Conservation (phyloP, 2,329 filamentous ascomycete species). For the Fusarium mundagurra region DNA sequence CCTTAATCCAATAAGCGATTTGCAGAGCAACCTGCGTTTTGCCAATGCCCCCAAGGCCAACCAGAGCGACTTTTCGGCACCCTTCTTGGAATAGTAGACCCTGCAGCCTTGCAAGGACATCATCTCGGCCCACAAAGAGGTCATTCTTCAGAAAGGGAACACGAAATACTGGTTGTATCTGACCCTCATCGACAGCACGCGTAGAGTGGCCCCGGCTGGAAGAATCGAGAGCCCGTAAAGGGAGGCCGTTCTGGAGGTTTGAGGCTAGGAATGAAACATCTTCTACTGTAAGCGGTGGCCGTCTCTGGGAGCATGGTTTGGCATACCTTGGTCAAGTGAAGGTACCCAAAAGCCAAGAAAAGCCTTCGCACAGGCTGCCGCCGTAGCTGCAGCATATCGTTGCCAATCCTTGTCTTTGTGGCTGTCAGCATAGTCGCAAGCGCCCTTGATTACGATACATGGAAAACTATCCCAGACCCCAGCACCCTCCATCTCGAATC, state of each 20-base stretch:
- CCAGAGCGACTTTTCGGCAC: accelerated
- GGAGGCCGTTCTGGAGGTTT: neutral
- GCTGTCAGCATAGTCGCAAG: neutral
- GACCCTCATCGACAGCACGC: accelerated
- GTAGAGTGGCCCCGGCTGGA: accelerated
- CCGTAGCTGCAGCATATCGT: neutral
- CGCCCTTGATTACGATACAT: neutral
- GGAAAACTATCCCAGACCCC: neutral
- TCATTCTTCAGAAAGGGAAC: neutral
- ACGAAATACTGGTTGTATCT: accelerated
- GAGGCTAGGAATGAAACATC: accelerated
- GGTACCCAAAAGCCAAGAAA: neutral
- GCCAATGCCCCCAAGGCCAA: neutral
- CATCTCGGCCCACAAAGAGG: neutral
- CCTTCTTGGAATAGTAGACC: accelerated
- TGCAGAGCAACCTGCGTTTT: neutral
- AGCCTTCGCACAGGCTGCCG: neutral
- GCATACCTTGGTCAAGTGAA: accelerated
- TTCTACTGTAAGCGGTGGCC: accelerated
- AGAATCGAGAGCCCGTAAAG: accelerated
- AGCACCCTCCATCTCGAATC: neutral
- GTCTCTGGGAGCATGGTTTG: accelerated
- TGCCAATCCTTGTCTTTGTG: neutral
- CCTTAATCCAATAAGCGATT: neutral
- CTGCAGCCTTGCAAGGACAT: accelerated